Base-by-base conservation (phyloP, 805 yeast species). In the Debaryomyces maramus region DNA sequence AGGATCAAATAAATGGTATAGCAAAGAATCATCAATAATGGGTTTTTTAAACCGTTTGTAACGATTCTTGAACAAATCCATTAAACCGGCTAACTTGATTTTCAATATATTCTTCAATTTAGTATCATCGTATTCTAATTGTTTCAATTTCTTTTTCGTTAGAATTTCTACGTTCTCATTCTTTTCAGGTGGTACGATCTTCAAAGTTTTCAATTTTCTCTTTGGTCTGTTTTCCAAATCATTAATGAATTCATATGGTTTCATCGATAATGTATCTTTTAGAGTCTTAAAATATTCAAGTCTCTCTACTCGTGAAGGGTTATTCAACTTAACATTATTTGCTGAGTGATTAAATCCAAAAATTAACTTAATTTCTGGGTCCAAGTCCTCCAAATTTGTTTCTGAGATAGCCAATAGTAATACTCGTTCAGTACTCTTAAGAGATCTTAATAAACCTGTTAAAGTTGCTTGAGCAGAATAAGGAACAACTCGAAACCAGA, bases 21-120 rank as follows among this genome's bases (percentile, higher is more conserved):
- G 67, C 10, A 74, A 69, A 13, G 74, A 67, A 46, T 89, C 97
- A 41, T 91, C 98, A 41, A 93, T 79, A 0, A 86, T 73, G 0
- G 99, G 98, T 54, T 90, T 93, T 53, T 83, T 84, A 69, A 93
- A 93, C 40, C 96, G 71, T 54, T 88, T 88, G 59, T 91, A 93
- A 34, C 97, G 73, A 42, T 71, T 80, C 58, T 90, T 89, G 69
- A 91, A 85, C 16, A 87, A 64, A 47, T 93, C 98, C 93, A 93
- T 86, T 29, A 93, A 65, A 0, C 87, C 90, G 5, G 95, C 83
- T 21, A 93, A 70, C 60, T 86, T 89, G 43, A 93, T 80, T 61
- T 91, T 93, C 41, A 93, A 66, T 11, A 86, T 73, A 58, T 91
- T 91, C 58, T 89, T 89, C 43, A 91, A 67, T 52, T 85, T 81